phyloP scores from a whole-genome alignment of 768 basidiomycete species.

The Sarcomyxa edulis region DNA sequence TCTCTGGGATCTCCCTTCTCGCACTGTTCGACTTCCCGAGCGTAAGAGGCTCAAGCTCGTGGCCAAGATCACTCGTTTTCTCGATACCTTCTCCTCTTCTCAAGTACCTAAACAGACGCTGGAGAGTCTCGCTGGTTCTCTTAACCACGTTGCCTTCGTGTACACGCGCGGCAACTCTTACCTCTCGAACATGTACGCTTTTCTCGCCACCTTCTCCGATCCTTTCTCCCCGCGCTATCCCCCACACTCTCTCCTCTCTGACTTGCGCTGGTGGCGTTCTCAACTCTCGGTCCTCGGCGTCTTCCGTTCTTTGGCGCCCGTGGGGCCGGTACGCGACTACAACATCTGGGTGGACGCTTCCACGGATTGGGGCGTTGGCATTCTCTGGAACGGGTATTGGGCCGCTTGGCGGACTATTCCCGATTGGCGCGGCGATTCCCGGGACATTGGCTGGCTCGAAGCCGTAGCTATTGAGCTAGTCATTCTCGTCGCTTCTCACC shows the following conservation, averaged over 20 bases:
- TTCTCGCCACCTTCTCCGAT: slow-evolving; percentile 4
- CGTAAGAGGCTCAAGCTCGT: slow-evolving; percentile 19
- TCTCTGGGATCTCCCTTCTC: slow-evolving; percentile 19
- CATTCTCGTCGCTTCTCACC: too few relatives aligned
- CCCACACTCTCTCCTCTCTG: slow-evolving; percentile 5
- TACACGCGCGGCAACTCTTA: slow-evolving; percentile 7
- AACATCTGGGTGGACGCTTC: slow-evolving; percentile 24
- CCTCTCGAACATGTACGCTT: slow-evolving; percentile 8
- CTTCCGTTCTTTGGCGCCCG: slow-evolving; percentile 9
- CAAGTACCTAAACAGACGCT: slow-evolving; percentile 2
- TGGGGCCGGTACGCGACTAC: slow-evolving; percentile 10
- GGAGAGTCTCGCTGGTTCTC: slow-evolving; percentile 14
- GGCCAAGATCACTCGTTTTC: slow-evolving; percentile 5
- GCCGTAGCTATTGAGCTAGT: too few relatives aligned
- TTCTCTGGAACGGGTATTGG: slow-evolving; percentile 22
- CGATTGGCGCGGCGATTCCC: slow-evolving; percentile 8
- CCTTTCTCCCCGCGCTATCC: slow-evolving; percentile 5
- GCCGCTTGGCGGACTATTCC: slow-evolving; percentile 16
- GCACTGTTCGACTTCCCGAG: slow-evolving; percentile 19
- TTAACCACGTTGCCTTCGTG: slow-evolving; percentile 18
- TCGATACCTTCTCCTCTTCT: slow-evolving; percentile 1
- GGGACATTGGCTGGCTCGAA: neutral
- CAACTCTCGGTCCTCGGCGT: slow-evolving; percentile 9
- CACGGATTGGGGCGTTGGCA: slow-evolving; percentile 32
- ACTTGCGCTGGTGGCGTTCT: slow-evolving; percentile 6